phyloP scores from a whole-genome alignment of 805 yeast genomes.

The Metschnikowia peoriensis region DNA sequence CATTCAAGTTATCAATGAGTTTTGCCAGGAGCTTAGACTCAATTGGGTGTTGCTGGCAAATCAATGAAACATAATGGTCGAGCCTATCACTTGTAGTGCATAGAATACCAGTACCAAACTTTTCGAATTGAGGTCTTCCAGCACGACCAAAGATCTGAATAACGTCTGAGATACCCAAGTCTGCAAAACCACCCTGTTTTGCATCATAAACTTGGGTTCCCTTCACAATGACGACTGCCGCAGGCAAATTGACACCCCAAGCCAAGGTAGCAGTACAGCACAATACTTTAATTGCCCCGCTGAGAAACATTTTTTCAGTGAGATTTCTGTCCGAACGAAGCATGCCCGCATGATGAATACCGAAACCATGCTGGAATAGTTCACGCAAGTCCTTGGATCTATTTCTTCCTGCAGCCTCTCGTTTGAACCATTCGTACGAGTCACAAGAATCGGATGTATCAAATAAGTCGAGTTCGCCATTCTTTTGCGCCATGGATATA shows the following conservation, averaged over 20 bases:
- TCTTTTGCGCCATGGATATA: slow-evolving; percentile 62
- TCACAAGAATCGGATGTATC: slow-evolving; percentile 49
- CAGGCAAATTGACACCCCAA: slow-evolving; percentile 99
- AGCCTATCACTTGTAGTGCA: slow-evolving; percentile 79
- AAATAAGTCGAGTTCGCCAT: slow-evolving; percentile 55
- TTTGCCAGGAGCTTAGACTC: slow-evolving; percentile 80
- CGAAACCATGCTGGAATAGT: slow-evolving; percentile 77
- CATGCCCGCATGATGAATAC: slow-evolving; percentile 98
- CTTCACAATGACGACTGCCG: slow-evolving; percentile 93
- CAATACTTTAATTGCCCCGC: slow-evolving; percentile 83
- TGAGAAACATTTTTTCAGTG: slow-evolving; percentile 81
- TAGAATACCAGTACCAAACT: slow-evolving; percentile 87
- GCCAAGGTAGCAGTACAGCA: slow-evolving; percentile 98
- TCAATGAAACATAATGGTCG: slow-evolving; percentile 83
- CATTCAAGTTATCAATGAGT: slow-evolving; percentile 88
- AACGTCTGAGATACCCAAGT: slow-evolving; percentile 93
- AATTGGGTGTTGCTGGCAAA: slow-evolving; percentile 94
- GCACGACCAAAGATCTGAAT: slow-evolving; percentile 99
- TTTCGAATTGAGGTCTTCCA: slow-evolving; percentile 96
- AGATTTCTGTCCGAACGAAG: slow-evolving; percentile 83
- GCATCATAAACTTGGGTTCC: slow-evolving; percentile 97
- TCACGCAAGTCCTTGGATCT: slow-evolving; percentile 80
- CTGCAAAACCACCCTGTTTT: slow-evolving; percentile 90
- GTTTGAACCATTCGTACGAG: slow-evolving; percentile 43
- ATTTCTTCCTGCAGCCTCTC: slow-evolving; percentile 67